Conservation (phyloP, 768 basidiomycete genomes). For the Agrocybe pediades region DNA sequence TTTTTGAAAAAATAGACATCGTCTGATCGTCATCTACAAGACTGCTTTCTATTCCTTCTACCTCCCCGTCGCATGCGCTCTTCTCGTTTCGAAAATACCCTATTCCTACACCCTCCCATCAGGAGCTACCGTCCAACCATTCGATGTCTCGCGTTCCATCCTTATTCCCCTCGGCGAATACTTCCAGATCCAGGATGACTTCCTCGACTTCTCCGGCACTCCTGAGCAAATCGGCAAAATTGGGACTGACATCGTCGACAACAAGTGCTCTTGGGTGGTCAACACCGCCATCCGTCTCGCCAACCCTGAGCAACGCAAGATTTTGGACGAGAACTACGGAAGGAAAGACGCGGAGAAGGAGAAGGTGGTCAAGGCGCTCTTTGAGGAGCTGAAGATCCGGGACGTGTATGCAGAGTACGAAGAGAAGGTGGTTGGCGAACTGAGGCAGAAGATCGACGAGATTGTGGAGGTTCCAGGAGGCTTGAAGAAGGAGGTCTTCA, state of each 20-base stretch:
- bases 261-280: conserved; percentile 98
- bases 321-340: conserved; percentile 59
- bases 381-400: conserved; percentile 67
- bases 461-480: conserved; percentile 66
- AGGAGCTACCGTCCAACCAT: conserved; percentile 21
- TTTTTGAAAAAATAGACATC: conserved; percentile 55
- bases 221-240: conserved; percentile 95
- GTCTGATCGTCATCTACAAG: conserved; percentile 94
- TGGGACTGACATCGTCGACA: conserved; percentile 97
- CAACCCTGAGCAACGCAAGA: conserved; percentile 52
- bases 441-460: conserved; percentile 69
- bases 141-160: conserved; percentile 72
- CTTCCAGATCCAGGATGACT: conserved; percentile 99
- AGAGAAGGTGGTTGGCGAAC: conserved; percentile 61
- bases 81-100: conserved; percentile 75
- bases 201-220: conserved; percentile 87
- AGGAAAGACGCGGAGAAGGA: conserved; percentile 57
- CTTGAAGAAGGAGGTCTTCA: conserved; percentile 72
- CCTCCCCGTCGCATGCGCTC: conserved; percentile 93
- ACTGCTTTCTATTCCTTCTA: conserved; percentile 99
- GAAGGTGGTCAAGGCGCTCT: conserved; percentile 56
- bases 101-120: conserved; percentile 37
- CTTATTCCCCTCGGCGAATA: conserved; percentile 94
- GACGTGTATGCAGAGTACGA: conserved; percentile 79
- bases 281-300: conserved; percentile 77